Evolutionary conservation across 305 asterid species (phyloP), one percentile per base, ranked within the genome.

Genomic region (Solanum hybrid): DNA sequence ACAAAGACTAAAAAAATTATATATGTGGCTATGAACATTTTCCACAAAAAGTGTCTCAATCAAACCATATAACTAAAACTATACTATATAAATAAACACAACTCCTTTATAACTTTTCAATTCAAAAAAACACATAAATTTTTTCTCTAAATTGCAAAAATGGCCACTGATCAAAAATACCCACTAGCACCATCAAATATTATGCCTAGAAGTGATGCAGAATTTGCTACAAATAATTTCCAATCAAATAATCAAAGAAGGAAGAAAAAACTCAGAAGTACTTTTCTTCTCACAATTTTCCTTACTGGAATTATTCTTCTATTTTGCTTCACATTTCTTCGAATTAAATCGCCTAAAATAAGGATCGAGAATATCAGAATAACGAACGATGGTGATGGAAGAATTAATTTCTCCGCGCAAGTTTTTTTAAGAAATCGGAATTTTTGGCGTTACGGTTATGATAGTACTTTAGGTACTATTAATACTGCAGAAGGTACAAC

Each of bases 161-260:
- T 82, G 87, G 29, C 73, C 36, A 45, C 29, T 17, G 40, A 82
- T 17, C 17, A 82, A 82, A 94, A 91, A 78, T 60, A 91, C 26
- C 91, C 95, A 0, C 88, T 93, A 3, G 94, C 96, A 10, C 93
- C 95, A 36, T 60, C 95, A 42, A 77, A 88, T 7, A 17, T 71
- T 4, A 76, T 91, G 84, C 94, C 94, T 3, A 87, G 95, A 89
- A 93, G 95, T 78, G 94, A 94, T 71, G 92, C 88, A 78, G 94
- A 92, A 88, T 82, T 89, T 42, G 89, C 91, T 29, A 88, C 89
- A 37, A 71, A 10, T 35, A 81, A 86, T 85, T 73, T 86, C 88
- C 91, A 22, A 69, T 82, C 91, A 82, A 85, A 90, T 10, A 88
- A 87, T 34, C 51, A 35, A 64, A 88, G 75, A 87, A 93, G 87